These are phyloP conservation scores for Wickerhamomyces sp. DNA, from an alignment of 1,139 yeast genomes.

Conservation along the genomic window DNA sequence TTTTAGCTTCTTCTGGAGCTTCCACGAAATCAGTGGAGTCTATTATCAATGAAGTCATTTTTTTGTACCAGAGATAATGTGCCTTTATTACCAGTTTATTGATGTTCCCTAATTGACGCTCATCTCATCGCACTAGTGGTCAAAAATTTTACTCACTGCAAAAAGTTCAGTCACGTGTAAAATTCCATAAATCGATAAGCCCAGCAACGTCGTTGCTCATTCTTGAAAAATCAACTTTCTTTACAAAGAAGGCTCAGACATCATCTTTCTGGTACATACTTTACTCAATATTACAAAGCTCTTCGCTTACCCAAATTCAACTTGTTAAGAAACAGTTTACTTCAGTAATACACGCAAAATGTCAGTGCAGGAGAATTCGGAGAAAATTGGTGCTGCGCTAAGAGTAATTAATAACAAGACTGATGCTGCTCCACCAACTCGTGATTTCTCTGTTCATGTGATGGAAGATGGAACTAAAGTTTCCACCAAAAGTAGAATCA, in stretches of 20 bases:
- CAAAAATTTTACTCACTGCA: background rate
- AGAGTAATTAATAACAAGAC: conserved; percentile 60
- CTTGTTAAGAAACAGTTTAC: too few species aligned
- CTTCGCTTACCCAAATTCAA: too few species aligned
- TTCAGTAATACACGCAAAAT: conserved; percentile 1
- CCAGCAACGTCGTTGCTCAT: background rate
- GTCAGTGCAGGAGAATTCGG: conserved; percentile 40
- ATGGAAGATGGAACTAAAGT: conserved; percentile 66
- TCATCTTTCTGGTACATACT: too few species aligned
- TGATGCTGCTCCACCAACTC: conserved; percentile 9
- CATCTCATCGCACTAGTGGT: background rate
- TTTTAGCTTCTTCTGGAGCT: conserved; percentile 29
- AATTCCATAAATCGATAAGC: background rate
- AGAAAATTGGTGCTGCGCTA: conserved; percentile 71
- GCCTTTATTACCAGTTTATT: too few species aligned
- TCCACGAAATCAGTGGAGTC: conserved; percentile 33
- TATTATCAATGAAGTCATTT: conserved; percentile 12
- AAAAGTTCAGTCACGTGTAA: background rate
- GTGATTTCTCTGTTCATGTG: conserved; percentile 51
- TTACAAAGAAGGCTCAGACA: background rate
- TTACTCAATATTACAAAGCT: too few species aligned
- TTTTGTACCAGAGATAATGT: background rate
- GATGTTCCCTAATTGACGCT: background rate
- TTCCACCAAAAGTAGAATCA: conserved; percentile 67
- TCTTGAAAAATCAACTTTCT: background rate